Evolutionary conservation across 2,329 filamentous ascomycete genomes (phyloP), one percentile per base, ranked within the genome.

Genomic region (Epichloe brachyelytri): DNA sequence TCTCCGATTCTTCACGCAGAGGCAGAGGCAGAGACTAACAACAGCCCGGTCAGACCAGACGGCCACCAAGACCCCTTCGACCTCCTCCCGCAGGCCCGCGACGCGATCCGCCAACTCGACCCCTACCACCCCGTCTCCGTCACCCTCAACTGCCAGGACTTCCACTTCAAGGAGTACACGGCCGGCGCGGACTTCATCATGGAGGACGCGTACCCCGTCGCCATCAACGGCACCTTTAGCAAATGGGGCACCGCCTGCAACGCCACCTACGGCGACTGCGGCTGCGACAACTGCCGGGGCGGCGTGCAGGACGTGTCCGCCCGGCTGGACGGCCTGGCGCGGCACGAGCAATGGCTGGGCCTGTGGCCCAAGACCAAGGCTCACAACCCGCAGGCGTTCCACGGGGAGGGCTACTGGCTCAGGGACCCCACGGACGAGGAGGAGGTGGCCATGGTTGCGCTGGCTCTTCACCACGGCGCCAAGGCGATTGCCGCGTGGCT

Each of bases 141-240:
- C 4, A 75, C 74, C 2, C 70, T 83, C 43, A 83, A 82, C 64
- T 83, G 80, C 67, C 70, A 73, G 50, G 75, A 83, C 63, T 82
- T 79, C 64, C 74, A 80, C 63, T 83, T 79, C 60, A 62, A 64
- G 2, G 63, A 73, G 12, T 83, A 83, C 65, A 67, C 72, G 0
- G 60, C 65, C 2, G 76, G 75, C 17, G 73, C 76, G 4, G 79
- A 83, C 59, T 74, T 82, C 55, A 63, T 83, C 54, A 76, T 82
- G 68, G 71, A 72, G 33, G 79, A 83, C 57, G 71, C 73, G 0
- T 83, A 83, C 60, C 79, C 79, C 0, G 71, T 83, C 53, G 76
- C 71, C 33, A 74, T 76, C 56, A 79, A 81, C 63, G 64, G 71
- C 4, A 75, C 69, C 3, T 78, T 68, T 56, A 77, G 72, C 8